phyloP scores from a whole-genome alignment of 495 filamentous ascomycete genomes.

The Penicillium coffeae region DNA sequence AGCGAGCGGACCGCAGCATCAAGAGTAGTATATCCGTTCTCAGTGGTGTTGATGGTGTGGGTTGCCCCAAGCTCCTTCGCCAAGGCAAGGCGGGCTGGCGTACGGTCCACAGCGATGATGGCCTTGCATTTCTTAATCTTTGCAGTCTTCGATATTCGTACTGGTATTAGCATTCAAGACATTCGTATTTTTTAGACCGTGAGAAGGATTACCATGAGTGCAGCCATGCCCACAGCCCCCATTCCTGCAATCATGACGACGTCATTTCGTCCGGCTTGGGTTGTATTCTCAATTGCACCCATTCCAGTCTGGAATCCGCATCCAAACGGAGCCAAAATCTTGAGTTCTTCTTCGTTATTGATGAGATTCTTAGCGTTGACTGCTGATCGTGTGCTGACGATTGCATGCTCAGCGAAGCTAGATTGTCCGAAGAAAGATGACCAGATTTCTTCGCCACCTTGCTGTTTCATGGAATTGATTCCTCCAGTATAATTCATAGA shows the following conservation, averaged over 20 bases:
- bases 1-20: constrained; percentile 17
- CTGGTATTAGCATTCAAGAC: too few species aligned
- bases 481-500: constrained; percentile 31
- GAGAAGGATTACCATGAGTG: constrained; percentile 24
- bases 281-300: constrained; percentile 30
- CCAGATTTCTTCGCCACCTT: constrained; percentile 8
- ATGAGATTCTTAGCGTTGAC: constrained; percentile 24
- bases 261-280: constrained; percentile 11
- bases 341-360: constrained; percentile 20
- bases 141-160: constrained; percentile 6
- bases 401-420: constrained; percentile 30
- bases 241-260: constrained; percentile 30
- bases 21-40: constrained; percentile 11
- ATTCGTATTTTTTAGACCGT: too few species aligned
- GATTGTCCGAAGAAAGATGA: constrained; percentile 39
- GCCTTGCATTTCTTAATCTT: constrained; percentile 10
- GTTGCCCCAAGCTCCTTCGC: constrained; percentile 39
- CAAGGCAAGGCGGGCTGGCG: constrained; percentile 25
- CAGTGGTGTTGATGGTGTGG: constrained; percentile 25
- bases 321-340: constrained; percentile 36
- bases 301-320: constrained; percentile 45
- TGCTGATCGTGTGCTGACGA: constrained; percentile 19
- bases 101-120: constrained; percentile 36
- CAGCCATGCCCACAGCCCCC: constrained; percentile 36
- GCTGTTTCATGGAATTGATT: constrained; percentile 3